Evolutionary conservation across 345 rosid genomes (phyloP), one percentile per base, ranked within the genome.

Genomic region (Trapa incisa): DNA sequence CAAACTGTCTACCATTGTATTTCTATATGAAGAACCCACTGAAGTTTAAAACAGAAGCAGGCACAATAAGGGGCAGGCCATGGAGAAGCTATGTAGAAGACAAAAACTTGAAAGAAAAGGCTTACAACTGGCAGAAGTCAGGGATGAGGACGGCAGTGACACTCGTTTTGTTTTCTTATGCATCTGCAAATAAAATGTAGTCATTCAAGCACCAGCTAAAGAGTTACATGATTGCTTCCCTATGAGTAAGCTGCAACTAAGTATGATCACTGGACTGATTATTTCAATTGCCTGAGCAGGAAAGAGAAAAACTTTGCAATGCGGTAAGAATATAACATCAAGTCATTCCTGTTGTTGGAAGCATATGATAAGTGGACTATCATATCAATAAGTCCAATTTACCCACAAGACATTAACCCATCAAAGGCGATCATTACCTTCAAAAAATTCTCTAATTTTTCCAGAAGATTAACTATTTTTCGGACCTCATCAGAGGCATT

Each of bases 401-500:
- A 6, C 17, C 15, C 32, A 43, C 3, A 32, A 57, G 43, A 5
- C 29, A 45, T 61, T 47, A 58, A 43, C 67, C 41, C 36, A 67
- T 17, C n/a, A 64, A 39, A 65, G 41, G 50, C 29, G 11, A 63
- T 6, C 50, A 56, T 80, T 80, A 85, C 93, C 84, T 63, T 82
- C 79, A 83, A 67, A 68, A 80, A 68, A 65, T 71, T 80, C 17
- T 85, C 86, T 61, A 85, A 67, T 72, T 83, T 85, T 68, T 87
- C 78, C 5, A 87, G 84, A 78, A 87, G 88, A 76, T 75, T 78
- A 70, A 87, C 76, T 58, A 83, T 79, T 75, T 72, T 83, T 67
- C 75, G 78, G 65, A 83, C 88, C 80, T 85, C 93, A 73, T 75
- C 83, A 39, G 69, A 48, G 67, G 90, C 90, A 79, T 80, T 80